A percentile compares a stretch with the other conserved stretches of the same genome.
Conservation (phyloP, 2,329 filamentous ascomycete species). For the Metarhizium anisopliae region DNA sequence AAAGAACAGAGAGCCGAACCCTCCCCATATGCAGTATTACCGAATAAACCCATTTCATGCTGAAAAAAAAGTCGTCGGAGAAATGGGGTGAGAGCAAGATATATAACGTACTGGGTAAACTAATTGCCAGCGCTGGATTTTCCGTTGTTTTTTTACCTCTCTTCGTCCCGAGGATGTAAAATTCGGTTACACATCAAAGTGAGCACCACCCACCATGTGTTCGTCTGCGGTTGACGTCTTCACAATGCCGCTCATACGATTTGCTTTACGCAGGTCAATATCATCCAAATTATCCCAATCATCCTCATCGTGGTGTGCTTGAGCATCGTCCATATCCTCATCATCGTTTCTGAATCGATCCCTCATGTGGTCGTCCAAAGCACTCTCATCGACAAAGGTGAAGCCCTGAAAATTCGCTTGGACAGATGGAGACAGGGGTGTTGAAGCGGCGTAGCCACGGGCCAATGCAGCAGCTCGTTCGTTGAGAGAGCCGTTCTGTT, state of each 20-base stretch:
- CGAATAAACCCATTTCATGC: slow-evolving; percentile 4
- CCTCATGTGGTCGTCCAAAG: slow-evolving; percentile 77
- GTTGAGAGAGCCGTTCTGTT: slow-evolving; percentile 80
- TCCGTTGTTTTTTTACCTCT: not conserved
- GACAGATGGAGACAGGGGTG: slow-evolving; percentile 86
- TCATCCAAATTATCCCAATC: slow-evolving; percentile 54
- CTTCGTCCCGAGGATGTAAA: not conserved
- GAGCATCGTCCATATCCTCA: slow-evolving; percentile 53
- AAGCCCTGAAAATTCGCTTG: slow-evolving; percentile 98
- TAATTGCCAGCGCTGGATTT: not conserved
- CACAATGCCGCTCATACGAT: slow-evolving; percentile 57
- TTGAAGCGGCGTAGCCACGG: slow-evolving; percentile 78
- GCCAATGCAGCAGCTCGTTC: slow-evolving; percentile 82
- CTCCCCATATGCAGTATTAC: slow-evolving; percentile 4
- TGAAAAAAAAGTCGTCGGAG: not conserved
- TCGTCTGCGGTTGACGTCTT: slow-evolving; percentile 50
- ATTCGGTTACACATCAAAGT: slow-evolving; percentile 51
- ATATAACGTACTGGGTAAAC: not conserved
- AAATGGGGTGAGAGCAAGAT: not conserved
- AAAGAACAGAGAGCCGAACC: slow-evolving; percentile 1
- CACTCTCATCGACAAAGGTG: slow-evolving; percentile 97
- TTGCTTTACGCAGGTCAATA: slow-evolving; percentile 39
- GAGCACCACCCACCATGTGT: slow-evolving; percentile 51
- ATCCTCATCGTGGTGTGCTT: slow-evolving; percentile 33
- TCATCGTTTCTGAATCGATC: slow-evolving; percentile 38